Percentiles rank a stretch among this genome's conserved stretches.
Evolutionary conservation across 495 filamentous ascomycete species (phyloP).

Genomic region (Astrothelium subdiscretum): DNA sequence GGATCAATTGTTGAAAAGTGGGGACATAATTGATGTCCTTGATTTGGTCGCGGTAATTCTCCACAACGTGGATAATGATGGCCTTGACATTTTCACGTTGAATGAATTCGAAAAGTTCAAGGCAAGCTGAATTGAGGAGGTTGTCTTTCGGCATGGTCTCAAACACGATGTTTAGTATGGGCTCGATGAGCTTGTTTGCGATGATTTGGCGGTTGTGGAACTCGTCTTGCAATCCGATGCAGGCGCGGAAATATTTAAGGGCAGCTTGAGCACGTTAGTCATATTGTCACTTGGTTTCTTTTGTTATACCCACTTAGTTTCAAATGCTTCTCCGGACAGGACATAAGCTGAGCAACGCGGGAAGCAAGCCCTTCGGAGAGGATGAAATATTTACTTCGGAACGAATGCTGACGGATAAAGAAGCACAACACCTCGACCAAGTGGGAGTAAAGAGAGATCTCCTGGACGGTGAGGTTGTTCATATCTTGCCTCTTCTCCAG

Average conservation of each 20-base stretch:
- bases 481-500: conserved; percentile 55
- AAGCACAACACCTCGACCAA: conserved; percentile 92
- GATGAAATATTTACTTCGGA: conserved; percentile 80
- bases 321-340: conserved; percentile 81
- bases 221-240: conserved; percentile 78
- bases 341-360: conserved; percentile 72
- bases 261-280: conserved; percentile 46
- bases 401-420: conserved; percentile 80
- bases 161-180: conserved; percentile 77
- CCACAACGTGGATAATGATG: conserved; percentile 73
- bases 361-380: conserved; percentile 65
- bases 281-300: background rate
- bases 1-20: conserved; percentile 65
- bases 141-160: conserved; percentile 95
- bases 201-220: conserved; percentile 84
- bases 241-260: conserved; percentile 86
- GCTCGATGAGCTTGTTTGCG: conserved; percentile 70
- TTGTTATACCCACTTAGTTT: conserved; percentile 59
- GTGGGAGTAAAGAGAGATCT: conserved; percentile 80
- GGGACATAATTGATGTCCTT: conserved; percentile 72
- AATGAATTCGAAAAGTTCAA: conserved; percentile 90
- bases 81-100: conserved; percentile 71
- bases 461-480: conserved; percentile 54
- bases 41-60: conserved; percentile 77
- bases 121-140: conserved; percentile 85